These are phyloP conservation scores for Coniella vitis DNA, from an alignment of 2,329 filamentous ascomycete genomes.

Conservation along the genomic window DNA sequence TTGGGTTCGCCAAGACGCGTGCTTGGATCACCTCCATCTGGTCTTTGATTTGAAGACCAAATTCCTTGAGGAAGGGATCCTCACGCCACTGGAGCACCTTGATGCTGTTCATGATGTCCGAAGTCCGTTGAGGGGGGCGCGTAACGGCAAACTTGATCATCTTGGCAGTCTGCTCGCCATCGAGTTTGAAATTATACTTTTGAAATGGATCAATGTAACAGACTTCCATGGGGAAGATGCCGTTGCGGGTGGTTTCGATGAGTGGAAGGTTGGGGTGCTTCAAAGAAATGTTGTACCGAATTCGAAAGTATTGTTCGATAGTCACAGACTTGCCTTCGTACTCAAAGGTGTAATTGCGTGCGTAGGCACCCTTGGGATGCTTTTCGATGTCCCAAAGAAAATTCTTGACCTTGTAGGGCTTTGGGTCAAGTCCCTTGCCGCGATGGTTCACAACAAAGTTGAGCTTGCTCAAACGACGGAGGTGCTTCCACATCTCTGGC, in stretches of 20 bases:
- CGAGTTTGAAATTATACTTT: slow-evolving; percentile 57
- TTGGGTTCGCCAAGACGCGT: slow-evolving; percentile 62
- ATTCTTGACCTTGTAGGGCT: slow-evolving; percentile 45
- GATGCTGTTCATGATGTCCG: slow-evolving; percentile 63
- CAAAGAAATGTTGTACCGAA: slow-evolving; percentile 47
- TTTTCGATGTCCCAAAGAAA: slow-evolving; percentile 39
- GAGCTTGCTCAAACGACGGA: slow-evolving; percentile 48
- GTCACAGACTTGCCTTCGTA: slow-evolving; percentile 36
- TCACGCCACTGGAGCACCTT: slow-evolving; percentile 56
- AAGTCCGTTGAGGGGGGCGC: slow-evolving; percentile 60
- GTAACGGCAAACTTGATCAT: slow-evolving; percentile 97
- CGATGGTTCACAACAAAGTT: slow-evolving; percentile 51
- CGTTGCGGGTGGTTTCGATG: slow-evolving; percentile 48
- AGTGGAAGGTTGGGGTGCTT: slow-evolving; percentile 45
- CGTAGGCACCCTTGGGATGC: slow-evolving; percentile 41
- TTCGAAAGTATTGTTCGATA: slow-evolving; percentile 48
- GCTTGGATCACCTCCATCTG: slow-evolving; percentile 63
- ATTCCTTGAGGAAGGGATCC: slow-evolving; percentile 66
- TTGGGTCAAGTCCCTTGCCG: slow-evolving; percentile 37
- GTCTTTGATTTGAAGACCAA: slow-evolving; percentile 62
- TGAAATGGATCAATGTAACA: slow-evolving; percentile 45
- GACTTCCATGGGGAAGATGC: slow-evolving; percentile 53
- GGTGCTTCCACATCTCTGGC: slow-evolving; percentile 47
- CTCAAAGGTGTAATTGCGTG: slow-evolving; percentile 51
- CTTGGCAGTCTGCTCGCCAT: slow-evolving; percentile 56